Base-by-base conservation (phyloP, 345 rosid genomes). In the Garcia nutans region DNA sequence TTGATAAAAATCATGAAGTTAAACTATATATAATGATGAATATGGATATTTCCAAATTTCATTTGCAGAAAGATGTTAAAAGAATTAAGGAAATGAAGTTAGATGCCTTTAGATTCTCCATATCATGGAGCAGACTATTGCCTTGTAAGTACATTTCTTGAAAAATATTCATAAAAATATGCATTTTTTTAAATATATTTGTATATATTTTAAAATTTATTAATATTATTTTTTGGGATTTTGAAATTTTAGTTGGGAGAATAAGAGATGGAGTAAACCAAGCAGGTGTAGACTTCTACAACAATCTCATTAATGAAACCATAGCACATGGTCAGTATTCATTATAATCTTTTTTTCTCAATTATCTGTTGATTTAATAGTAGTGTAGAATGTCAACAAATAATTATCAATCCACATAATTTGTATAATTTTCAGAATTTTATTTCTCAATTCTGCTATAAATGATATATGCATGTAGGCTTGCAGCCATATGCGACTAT, bases 31-130 rank as follows among this genome's bases (percentile, higher is more conserved):
- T 28, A 28, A 28, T 28, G 31, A 28, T 28, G 31, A 28, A 28
- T 28, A 28, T 28, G 31, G 31, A 28, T 28, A 28, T 28, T 28
- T 28, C 31, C 31, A 28, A 28, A 28, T 28, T 28, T 28, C 5
- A 19, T 15, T 3, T 54, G 56, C 71, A 67, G 71, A 37, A 74
- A 10, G 77, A 74, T 11, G 50, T 74, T 17, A 11, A 8, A 6
- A 50, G 41, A 20, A 74, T 74, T 50, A 74, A 63, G 26, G 20
- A 49, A 6, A 49, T 74, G 77, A 23, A 33, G 4, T 16, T 74
- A 8, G 77, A 63, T 49, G 77, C 77, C 1, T 74, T 61, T 60
- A 74, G 77, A 63, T 63, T 74, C 60, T 74, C 77, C 20, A 74
- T 74, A 26, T 74, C 77, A 2, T 74, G 77, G 77, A 26, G 70